Evolutionary conservation across 2,329 filamentous ascomycete genomes (phyloP), one percentile per base, ranked within the genome.

Genomic region (Aspergillus jensenii): DNA sequence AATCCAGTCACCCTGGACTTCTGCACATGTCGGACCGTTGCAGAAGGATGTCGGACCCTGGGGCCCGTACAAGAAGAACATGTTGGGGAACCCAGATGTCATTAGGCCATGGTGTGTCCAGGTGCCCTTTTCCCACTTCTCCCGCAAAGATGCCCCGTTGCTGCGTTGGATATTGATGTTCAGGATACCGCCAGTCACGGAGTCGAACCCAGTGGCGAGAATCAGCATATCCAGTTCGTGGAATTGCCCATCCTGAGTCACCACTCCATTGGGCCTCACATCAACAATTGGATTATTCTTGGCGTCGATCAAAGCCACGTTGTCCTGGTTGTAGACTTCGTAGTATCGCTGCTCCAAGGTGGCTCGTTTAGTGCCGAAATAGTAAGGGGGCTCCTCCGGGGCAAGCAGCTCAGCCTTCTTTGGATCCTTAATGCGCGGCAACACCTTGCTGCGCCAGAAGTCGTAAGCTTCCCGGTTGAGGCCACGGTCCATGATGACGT

Each of bases 21-120:
- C 82, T 7, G 81, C 78, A 1, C 75, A 78, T 0, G 79, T 78
- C 0, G 85, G 84, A 0, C 84, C 84, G 62, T 87, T 87, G 65
- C 76, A 70, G 5, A 86, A 72, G 0, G 82, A 76, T 0, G 83
- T 86, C 0, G 84, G 84, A 0, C 75, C 81, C n/a, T 87, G 84
- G 0, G 79, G 74, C 0, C 84, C 84, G 65, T 85, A 86, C 48
- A 81, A 66, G 56, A 79, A 78, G 70, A 82, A 81, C 69, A 82
- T 73, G 52, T 83, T 83, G 0, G 79, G 78, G 60, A 79, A 81
- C 4, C 73, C 72, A 9, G 71, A 62, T 15, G 77, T 72, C 0
- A 75, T 72, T 11, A 78, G 72, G 1, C 80, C 81, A 1, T 82
- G 68, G 49, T 75, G 75, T 0, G 78, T 78, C 23, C 17, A 17